Base-by-base conservation (phyloP, 805 yeast genomes). In the Starmerella gropengiesseri region DNA sequence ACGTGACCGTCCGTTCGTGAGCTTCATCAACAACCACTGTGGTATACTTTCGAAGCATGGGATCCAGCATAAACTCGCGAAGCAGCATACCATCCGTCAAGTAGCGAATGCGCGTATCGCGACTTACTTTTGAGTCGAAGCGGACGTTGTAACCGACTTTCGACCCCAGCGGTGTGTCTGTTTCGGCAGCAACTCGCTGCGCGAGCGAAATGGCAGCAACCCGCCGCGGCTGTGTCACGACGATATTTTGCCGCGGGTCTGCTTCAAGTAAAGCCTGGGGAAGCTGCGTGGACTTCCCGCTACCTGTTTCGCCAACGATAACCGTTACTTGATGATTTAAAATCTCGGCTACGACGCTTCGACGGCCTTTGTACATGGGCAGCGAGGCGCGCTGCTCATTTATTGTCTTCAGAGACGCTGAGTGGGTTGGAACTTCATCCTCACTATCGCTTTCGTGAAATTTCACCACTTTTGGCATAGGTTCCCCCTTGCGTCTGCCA, bases 121-220 rank as follows among this genome's bases (percentile, higher is more conserved):
- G 60, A 22, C 71, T 59, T 5, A 81, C 70, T 44, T 70, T 64
- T 58, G 86, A 83, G 53, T 87, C 85, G 59, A 89, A 91, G 58
- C 98, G 73, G 32, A 89, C 97, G 41, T 93, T 78, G 63, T 83
- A 89, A 49, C 98, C 98, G 25, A 89, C 94, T 40, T 74, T 78
- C 26, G 71, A 73, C 18, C 98, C 97, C 8, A 89, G 58, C 5
- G 58, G 59, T 45, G 84, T 74, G 1, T 94, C 95, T 52, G 70
- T 69, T 61, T 89, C 98, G 52, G 83, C 84, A 12, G 95, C 76
- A 4, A 89, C 98, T 65, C 98, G 78, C 21, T 81, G 73, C 0
- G 97, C 97, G 58, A 89, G 70, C 47, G 86, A 85, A 39, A 91
- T 84, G 2, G 98, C 98, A 3, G 98, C 97, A 29, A 89, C 98